Base-by-base conservation (phyloP, 2,329 filamentous ascomycete genomes). In the Claviceps quebecensis region DNA sequence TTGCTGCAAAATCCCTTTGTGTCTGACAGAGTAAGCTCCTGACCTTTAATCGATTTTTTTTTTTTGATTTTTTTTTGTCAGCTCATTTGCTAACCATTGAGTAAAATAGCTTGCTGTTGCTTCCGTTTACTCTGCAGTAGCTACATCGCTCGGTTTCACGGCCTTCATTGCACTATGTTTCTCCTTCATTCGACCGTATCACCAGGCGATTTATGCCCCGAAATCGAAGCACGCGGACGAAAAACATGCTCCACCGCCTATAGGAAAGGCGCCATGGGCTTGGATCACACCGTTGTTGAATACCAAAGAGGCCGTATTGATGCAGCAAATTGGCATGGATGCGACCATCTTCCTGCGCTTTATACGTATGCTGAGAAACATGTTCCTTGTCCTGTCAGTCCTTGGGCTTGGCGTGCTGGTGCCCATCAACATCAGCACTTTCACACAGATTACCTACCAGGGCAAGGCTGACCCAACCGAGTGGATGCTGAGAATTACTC, bases 161-260 rank as follows among this genome's bases (percentile, higher is more conserved):
- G 61, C 77, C 56, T 73, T 82, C 58, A 83, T 95, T 59, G 83
- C 87, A 55, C 65, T 95, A 53, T 69, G 82, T 57, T 98, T 97
- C 75, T 95, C 88, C 56, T 72, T 96, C 60, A 74, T 97, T 51
- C 86, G 93, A 54, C 93, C 93, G 5, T 89, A 90, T 67, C 91
- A 97, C 67, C 85, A 84, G 52, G 79, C 91, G 59, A 87, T 98
- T 47, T 98, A 98, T 69, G 90, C 93, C 3, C 93, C 93, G 41
- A 91, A 94, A 65, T 75, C 94, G 47, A 95, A 95, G 65, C 84
- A 96, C 72, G 86, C 88, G 64, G 91, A 97, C 65, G 82, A 88
- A 58, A 88, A 85, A 67, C 89, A 95, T 70, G 80, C 86, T 9
- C 93, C 91, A 17, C 93, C 93, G 13, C 81, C 86, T 1, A 77